A percentile compares a stretch with the other conserved stretches of the same genome.
Conservation (phyloP, 257 asterid genomes). For the Jaltomata sinuosa region DNA sequence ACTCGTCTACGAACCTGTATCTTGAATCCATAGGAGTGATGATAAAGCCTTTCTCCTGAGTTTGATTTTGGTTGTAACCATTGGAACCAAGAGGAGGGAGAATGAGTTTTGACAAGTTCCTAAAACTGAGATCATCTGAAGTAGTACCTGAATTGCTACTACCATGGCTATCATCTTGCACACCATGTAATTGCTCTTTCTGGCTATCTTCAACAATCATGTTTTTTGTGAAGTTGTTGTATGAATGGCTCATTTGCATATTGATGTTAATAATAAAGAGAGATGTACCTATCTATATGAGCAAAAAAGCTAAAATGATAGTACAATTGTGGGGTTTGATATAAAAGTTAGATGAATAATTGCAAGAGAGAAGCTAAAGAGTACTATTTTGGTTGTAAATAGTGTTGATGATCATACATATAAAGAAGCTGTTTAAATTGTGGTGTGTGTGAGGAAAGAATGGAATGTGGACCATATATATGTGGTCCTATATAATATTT, state of each 20-base stretch:
- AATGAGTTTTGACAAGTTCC: conserved; percentile 60
- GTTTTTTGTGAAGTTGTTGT: not conserved
- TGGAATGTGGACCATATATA: not conserved
- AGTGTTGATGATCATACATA: not conserved
- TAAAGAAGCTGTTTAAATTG: not conserved
- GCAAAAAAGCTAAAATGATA: not conserved
- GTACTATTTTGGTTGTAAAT: not conserved
- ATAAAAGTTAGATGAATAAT: not conserved
- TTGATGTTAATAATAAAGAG: not conserved
- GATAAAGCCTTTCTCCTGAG: conserved; percentile 17
- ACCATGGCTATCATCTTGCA: not conserved
- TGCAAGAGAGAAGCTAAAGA: not conserved
- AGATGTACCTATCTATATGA: not conserved
- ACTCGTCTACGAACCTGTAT: conserved; percentile 40
- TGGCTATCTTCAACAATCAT: not conserved
- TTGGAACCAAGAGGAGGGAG: conserved; percentile 81
- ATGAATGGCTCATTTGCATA: not conserved
- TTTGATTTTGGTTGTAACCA: conserved; percentile 3
- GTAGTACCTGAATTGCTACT: not conserved
- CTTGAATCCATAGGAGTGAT: conserved; percentile 68
- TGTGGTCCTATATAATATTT: not conserved
- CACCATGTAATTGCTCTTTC: not conserved
- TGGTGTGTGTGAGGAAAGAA: not conserved
- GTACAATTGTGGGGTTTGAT: not conserved
- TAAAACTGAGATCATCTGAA: conserved; percentile 36